Percentiles rank a stretch among this genome's conserved stretches.
phyloP scores from a whole-genome alignment of 2,329 filamentous ascomycete species.

The Tricladium varicosporioides region DNA sequence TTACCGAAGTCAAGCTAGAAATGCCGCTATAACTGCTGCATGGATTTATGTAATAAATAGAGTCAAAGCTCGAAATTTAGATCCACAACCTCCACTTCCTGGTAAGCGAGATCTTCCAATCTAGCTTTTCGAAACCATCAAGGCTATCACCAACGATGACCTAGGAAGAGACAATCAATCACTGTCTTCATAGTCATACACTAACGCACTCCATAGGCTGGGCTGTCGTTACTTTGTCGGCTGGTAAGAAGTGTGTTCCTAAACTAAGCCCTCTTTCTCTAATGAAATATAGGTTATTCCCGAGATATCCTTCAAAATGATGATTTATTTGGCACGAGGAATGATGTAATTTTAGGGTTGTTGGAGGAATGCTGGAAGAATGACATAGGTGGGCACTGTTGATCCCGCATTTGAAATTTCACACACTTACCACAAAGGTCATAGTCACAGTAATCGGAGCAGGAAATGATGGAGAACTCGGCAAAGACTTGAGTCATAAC shows the following conservation, averaged over 20 bases:
- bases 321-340: background rate
- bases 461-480: background rate
- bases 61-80: background rate
- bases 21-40: background rate
- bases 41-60: background rate
- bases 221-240: background rate
- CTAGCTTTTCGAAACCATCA: too few species aligned
- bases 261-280: background rate
- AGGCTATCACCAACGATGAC: too few species aligned
- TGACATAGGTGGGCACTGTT: background rate
- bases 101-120: too few species aligned
- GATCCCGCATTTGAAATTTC: too few species aligned
- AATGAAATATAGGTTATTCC: too few species aligned
- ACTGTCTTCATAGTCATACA: too few species aligned
- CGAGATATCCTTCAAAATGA: too few species aligned
- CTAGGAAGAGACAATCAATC: too few species aligned
- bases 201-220: background rate
- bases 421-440: too few species aligned
- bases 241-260: background rate
- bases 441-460: conserved; percentile 1
- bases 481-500: background rate
- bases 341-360: background rate
- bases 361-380: background rate
- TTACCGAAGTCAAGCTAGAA: background rate
- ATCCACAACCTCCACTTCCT: background rate